Percentiles rank a stretch among this genome's conserved stretches.
Evolutionary conservation across 768 basidiomycete genomes (phyloP).

Genomic region (Phanerochaete sordida): DNA sequence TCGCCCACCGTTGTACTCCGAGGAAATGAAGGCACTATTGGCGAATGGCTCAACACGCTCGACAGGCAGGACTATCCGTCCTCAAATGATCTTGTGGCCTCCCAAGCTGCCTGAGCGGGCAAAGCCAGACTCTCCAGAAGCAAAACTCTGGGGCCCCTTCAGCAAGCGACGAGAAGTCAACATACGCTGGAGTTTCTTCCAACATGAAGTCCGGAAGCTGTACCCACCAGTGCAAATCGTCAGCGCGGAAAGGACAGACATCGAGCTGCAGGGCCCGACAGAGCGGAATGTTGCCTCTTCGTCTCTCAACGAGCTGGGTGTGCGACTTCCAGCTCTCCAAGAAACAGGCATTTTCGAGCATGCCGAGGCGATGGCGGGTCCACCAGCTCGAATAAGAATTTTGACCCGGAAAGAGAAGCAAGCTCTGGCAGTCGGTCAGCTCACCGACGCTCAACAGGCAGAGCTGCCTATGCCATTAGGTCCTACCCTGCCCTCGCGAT

Average conservation of each 20-base stretch:
- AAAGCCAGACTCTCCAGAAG: conserved; percentile 54
- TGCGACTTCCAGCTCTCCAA: conserved; percentile 41
- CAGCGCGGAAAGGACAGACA: no score
- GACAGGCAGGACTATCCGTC: conserved; percentile 41
- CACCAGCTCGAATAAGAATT: conserved; percentile 16
- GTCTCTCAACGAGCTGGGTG: conserved; percentile 22
- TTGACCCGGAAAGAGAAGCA: conserved; percentile 3
- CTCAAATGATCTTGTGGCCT: conserved; percentile 42
- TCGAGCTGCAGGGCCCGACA: not conserved
- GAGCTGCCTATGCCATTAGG: not conserved
- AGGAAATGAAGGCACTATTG: conserved; percentile 61
- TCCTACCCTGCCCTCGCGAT: conserved; percentile 19
- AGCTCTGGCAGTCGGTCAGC: not conserved
- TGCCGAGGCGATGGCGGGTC: conserved; percentile 41
- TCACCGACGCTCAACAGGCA: not conserved
- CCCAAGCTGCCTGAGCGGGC: conserved; percentile 56
- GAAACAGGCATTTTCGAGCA: conserved; percentile 40
- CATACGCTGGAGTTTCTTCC: conserved; percentile 64
- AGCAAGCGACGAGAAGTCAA: conserved; percentile 77
- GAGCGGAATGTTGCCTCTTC: conserved; percentile 9
- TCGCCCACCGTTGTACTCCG: conserved; percentile 62
- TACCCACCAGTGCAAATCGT: conserved; percentile 58
- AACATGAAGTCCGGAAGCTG: conserved; percentile 48
- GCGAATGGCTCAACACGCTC: conserved; percentile 42
- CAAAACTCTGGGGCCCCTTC: conserved; percentile 55